A percentile compares a stretch with the other conserved stretches of the same genome.
Evolutionary conservation across 2,329 filamentous ascomycete genomes (phyloP).

Genomic region (Trematosphaeria pertusa): DNA sequence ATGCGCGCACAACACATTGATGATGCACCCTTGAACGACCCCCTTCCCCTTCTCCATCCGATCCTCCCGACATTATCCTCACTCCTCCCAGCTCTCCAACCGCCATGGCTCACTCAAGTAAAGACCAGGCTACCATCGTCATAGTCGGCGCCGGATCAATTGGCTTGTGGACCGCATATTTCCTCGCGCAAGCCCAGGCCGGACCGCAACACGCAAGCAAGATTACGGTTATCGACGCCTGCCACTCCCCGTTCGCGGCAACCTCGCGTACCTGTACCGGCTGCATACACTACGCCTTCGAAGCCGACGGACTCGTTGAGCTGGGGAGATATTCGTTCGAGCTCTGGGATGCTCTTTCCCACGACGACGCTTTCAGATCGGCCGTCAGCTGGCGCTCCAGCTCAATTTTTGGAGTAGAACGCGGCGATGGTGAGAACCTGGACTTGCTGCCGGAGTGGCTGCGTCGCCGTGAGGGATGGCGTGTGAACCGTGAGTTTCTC

Average conservation of each 20-base stretch:
- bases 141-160: constrained; percentile 8
- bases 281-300: constrained; percentile 2
- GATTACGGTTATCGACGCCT: constrained; percentile 2
- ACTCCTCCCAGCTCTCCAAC: no score
- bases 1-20: no score
- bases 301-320: background rate
- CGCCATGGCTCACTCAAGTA: no score
- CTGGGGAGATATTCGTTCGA: constrained; percentile 1
- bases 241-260: background rate
- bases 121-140: no score
- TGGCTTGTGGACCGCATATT: constrained; percentile 5
- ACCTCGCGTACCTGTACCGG: constrained; percentile 3
- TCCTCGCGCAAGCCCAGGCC: background rate
- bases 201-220: background rate
- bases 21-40: no score
- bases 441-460: background rate
- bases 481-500: background rate
- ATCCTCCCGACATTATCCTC: no score
- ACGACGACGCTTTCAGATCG: background rate
- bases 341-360: background rate
- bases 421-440: background rate
- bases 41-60: no score
- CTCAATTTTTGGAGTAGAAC: background rate
- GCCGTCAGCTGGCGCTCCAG: background rate
- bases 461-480: background rate